A percentile compares a stretch with the other conserved stretches of the same genome.
These are phyloP conservation scores for Diplotaxis tenuifolia DNA, from an alignment of 345 rosid genomes.

Conservation along the genomic window DNA sequence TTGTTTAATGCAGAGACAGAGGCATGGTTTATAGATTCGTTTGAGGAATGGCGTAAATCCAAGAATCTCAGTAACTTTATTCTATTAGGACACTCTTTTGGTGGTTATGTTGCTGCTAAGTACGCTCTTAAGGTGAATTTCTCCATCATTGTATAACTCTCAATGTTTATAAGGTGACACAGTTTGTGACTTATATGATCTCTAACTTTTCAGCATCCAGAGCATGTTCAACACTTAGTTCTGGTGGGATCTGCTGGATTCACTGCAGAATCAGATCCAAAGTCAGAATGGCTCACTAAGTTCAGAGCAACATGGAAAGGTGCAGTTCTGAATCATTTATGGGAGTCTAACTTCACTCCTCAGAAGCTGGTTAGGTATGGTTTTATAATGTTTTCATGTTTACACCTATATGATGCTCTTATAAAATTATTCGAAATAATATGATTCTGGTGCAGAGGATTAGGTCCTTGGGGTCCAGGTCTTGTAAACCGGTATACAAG, in stretches of 20 bases:
- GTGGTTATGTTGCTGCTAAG: conserved; percentile 96
- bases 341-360: conserved; percentile 99
- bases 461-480: conserved; percentile 98
- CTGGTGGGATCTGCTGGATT: conserved; percentile 93
- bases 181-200: background rate
- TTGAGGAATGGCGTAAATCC: conserved; percentile 95
- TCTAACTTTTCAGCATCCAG: conserved; percentile 69
- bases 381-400: background rate
- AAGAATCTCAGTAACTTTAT: conserved; percentile 80
- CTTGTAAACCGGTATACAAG: conserved; percentile 70
- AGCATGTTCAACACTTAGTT: conserved; percentile 85
- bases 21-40: conserved; percentile 97
- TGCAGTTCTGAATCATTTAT: conserved; percentile 75
- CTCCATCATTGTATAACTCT: background rate
- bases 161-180: background rate
- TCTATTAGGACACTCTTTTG: conserved; percentile 95
- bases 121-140: conserved; percentile 84
- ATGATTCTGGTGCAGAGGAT: conserved; percentile 59
- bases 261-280: conserved; percentile 68
- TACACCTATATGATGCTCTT: background rate
- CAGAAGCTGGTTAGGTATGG: conserved; percentile 79
- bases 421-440: background rate
- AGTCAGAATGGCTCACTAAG: conserved; percentile 57
- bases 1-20: conserved; percentile 69
- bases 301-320: conserved; percentile 96